phyloP scores from a whole-genome alignment of 75 land plant genomes.

The Sequoia sempervirens region DNA sequence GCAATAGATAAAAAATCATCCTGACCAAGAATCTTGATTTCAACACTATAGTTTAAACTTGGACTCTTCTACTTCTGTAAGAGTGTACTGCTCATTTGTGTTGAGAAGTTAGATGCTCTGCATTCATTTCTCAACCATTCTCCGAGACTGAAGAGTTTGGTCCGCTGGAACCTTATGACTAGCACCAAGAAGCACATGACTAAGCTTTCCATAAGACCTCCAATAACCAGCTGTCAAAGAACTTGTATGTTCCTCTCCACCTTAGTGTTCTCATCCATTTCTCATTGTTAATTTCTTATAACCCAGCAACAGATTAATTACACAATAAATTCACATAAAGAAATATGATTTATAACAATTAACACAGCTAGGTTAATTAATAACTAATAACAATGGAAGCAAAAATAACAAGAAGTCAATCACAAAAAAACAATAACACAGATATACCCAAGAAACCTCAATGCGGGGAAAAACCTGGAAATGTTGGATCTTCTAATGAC shows the following conservation, averaged over 20 bases:
- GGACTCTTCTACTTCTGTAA: not conserved
- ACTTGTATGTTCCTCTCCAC: slow-evolving; percentile 14
- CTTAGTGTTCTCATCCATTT: slow-evolving; percentile 32
- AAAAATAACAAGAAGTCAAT: no score
- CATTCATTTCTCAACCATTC: slow-evolving; percentile 36
- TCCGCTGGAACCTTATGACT: slow-evolving; percentile 31
- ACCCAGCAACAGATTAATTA: no score
- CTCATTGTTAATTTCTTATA: no score
- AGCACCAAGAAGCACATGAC: slow-evolving; percentile 9
- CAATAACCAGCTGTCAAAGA: slow-evolving; percentile 37
- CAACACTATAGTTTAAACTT: not conserved
- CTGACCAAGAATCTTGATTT: not conserved
- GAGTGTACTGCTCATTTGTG: not conserved
- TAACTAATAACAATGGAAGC: no score
- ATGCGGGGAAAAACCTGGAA: no score
- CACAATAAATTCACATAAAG: no score
- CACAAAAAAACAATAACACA: no score
- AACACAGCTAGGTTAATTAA: no score
- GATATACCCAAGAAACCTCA: no score
- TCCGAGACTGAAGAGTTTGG: slow-evolving; percentile 21
- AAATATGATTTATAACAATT: no score
- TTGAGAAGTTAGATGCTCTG: not conserved
- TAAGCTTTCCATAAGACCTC: slow-evolving; percentile 8
- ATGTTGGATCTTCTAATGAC: no score
- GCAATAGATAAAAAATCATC: not conserved